phyloP scores from a whole-genome alignment of 208 protist genomes.

The Leptomonas seymouri region DNA sequence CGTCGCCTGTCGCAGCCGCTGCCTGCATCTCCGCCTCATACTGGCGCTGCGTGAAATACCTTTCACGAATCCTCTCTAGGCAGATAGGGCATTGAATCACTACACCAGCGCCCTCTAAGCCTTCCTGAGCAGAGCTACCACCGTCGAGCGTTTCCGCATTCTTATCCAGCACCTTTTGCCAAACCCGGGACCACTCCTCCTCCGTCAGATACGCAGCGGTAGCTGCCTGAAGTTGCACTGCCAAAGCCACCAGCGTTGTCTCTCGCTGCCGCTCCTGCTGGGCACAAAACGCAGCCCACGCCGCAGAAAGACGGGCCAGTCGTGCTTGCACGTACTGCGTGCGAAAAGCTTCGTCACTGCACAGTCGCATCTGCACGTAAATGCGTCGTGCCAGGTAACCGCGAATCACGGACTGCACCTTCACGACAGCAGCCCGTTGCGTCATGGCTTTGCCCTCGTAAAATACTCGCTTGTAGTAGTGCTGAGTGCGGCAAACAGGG shows the following conservation, averaged over 20 bases:
- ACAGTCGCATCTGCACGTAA: conserved; percentile 60
- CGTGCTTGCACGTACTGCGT: conserved; percentile 58
- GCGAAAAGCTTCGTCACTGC: conserved; percentile 57
- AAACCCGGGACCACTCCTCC: conserved; percentile 52
- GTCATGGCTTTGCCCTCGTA: conserved; percentile 80
- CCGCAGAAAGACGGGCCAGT: conserved; percentile 60
- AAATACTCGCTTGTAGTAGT: conserved; percentile 86
- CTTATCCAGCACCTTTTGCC: conserved; percentile 7
- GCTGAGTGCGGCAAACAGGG: conserved; percentile 75
- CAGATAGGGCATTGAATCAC: conserved; percentile 59
- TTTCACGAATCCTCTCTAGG: conserved; percentile 41
- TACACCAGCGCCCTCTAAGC: not conserved
- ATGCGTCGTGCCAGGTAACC: conserved; percentile 60
- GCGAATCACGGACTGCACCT: conserved; percentile 71
- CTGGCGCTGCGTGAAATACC: conserved; percentile 10
- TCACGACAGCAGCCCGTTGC: conserved; percentile 78
- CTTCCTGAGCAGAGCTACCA: not conserved
- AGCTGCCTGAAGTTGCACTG: conserved; percentile 54
- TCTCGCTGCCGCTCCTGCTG: conserved; percentile 43
- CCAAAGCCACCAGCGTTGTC: conserved; percentile 40
- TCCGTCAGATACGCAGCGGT: conserved; percentile 55
- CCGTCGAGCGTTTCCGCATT: not conserved
- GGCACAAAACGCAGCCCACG: conserved; percentile 55
- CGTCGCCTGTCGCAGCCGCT: not conserved
- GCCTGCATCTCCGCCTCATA: not conserved